phyloP scores from a whole-genome alignment of 2,329 filamentous ascomycete species.

The Torrubiellomyces zombiae region DNA sequence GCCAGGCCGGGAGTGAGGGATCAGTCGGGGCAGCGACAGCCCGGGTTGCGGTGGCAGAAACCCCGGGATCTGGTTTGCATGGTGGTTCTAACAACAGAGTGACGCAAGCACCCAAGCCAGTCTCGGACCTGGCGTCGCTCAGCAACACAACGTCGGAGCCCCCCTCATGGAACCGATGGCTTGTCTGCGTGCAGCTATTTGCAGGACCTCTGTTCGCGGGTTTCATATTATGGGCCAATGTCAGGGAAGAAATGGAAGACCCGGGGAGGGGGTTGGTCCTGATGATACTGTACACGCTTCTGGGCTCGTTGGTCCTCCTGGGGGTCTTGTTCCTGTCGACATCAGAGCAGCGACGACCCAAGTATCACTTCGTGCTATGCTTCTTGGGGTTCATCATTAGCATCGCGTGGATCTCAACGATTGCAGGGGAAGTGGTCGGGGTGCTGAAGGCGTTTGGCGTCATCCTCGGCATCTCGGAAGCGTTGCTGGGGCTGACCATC shows the following conservation, averaged over 20 bases:
- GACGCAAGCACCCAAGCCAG: slow-evolving; percentile 13
- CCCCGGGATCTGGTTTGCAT: neutral
- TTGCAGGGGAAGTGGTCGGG: slow-evolving; percentile 89
- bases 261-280: slow-evolving; percentile 34
- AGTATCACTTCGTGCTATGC: slow-evolving; percentile 63
- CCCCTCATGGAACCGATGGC: slow-evolving; percentile 77
- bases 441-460: slow-evolving; percentile 87
- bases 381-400: slow-evolving; percentile 82
- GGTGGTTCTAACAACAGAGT: no score
- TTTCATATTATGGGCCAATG: slow-evolving; percentile 58
- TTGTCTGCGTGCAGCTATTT: slow-evolving; percentile 71
- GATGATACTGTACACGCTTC: slow-evolving; percentile 46
- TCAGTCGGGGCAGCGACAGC: slow-evolving; percentile 8
- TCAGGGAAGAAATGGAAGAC: slow-evolving; percentile 37
- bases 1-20: slow-evolving; percentile 10
- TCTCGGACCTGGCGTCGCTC: slow-evolving; percentile 16
- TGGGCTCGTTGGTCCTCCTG: slow-evolving; percentile 52
- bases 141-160: slow-evolving; percentile 20
- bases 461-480: slow-evolving; percentile 83
- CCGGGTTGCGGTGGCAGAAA: slow-evolving; percentile 6
- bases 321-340: slow-evolving; percentile 52
- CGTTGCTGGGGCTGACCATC: slow-evolving; percentile 83
- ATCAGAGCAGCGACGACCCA: slow-evolving; percentile 46
- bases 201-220: slow-evolving; percentile 74
- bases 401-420: slow-evolving; percentile 91